Conservation (phyloP, 768 basidiomycete species). For the Tremella yokohamensis region DNA sequence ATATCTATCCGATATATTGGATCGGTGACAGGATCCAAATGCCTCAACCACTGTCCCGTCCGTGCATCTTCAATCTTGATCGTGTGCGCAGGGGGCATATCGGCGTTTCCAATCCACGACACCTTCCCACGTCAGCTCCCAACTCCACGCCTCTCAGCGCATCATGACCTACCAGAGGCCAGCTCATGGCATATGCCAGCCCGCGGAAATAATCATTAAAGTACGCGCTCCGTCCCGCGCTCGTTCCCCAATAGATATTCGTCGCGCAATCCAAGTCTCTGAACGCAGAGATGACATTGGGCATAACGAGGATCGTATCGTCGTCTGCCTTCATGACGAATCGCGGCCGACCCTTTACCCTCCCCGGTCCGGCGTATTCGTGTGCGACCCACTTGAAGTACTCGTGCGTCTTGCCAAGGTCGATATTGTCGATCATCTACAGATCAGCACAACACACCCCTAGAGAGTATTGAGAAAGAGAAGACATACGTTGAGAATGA, state of each 20-base stretch:
- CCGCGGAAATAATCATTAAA: conserved; percentile 51
- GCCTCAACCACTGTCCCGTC: conserved; percentile 52
- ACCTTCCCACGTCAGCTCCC: conserved; percentile 30
- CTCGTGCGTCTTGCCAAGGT: conserved; percentile 51
- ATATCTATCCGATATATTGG: conserved; percentile 49
- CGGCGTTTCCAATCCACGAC: conserved; percentile 51
- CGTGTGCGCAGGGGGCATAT: conserved; percentile 49
- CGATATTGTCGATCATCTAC: conserved; percentile 51
- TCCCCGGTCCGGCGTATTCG: conserved; percentile 43
- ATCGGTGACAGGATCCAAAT: conserved; percentile 49
- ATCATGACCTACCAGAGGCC: conserved; percentile 47
- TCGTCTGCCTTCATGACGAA: conserved; percentile 53
- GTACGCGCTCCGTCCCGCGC: conserved; percentile 47
- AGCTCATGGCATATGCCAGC: conserved; percentile 51
- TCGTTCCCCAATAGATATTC: conserved; percentile 53
- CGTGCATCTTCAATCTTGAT: conserved; percentile 52
- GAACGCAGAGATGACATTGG: conserved; percentile 50
- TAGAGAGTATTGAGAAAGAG: neutral
- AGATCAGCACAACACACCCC: neutral
- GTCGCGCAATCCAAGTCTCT: conserved; percentile 46
- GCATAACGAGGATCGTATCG: conserved; percentile 53
- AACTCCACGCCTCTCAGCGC: neutral
- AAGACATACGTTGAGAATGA: conserved; percentile 44
- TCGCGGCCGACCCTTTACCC: conserved; percentile 48
- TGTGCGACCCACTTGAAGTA: conserved; percentile 52